These are phyloP conservation scores for apple (Malus domestica) DNA, from an alignment of 306 rosid genomes.

Conservation along the genomic window DNA sequence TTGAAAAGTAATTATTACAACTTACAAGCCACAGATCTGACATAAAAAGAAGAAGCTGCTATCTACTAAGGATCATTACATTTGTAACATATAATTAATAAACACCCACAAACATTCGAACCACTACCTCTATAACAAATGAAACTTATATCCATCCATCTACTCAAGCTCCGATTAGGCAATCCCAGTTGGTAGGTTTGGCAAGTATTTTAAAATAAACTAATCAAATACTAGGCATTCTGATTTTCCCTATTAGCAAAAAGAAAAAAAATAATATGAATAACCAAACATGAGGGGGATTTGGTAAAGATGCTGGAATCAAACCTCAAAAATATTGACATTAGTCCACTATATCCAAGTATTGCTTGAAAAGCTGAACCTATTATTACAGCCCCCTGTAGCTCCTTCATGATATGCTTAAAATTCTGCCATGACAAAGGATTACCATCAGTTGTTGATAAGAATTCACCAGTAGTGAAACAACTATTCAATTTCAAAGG, in stretches of 20 bases:
- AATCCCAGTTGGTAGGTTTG: not conserved
- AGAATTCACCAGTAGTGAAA: not conserved
- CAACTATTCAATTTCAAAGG: not conserved
- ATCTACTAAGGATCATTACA: not conserved
- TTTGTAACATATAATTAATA: not conserved
- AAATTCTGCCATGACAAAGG: conserved; percentile 56
- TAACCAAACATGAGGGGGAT: not conserved
- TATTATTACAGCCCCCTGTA: conserved; percentile 92
- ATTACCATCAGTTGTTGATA: not conserved
- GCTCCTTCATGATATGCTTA: conserved; percentile 93
- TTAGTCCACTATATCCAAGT: conserved; percentile 90
- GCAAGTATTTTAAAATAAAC: conserved; percentile 2
- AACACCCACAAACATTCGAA: conserved; percentile 1
- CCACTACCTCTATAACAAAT: not conserved
- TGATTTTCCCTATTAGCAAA: not conserved
- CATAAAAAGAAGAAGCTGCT: not conserved
- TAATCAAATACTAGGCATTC: not conserved
- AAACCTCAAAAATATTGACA: conserved; percentile 84
- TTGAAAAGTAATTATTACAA: not conserved
- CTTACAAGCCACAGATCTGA: not conserved
- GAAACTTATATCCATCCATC: not conserved
- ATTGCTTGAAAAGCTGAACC: conserved; percentile 85
- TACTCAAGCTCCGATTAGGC: not conserved
- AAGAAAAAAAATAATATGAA: not conserved
- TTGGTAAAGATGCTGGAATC: conserved; percentile 2